phyloP scores from a whole-genome alignment of 2,329 filamentous ascomycete genomes.

The Monilinia polystroma region DNA sequence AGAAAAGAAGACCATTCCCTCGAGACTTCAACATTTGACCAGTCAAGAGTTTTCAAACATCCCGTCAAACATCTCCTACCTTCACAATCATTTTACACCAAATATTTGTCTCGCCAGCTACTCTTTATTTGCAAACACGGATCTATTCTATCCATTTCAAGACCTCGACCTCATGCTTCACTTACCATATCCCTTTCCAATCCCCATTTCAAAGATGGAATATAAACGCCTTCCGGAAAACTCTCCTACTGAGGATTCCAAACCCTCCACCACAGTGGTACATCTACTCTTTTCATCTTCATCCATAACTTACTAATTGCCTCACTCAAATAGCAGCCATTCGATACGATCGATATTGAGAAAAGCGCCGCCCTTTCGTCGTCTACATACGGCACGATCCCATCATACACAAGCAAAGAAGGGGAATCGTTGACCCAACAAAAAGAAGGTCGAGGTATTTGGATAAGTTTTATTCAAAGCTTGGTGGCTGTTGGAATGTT shows the following conservation, averaged over 20 bases:
- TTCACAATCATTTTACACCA: neutral
- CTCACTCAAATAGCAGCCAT: slow-evolving; percentile 5
- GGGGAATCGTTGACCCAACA: neutral
- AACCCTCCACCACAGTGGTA: slow-evolving; percentile 15
- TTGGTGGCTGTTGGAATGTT: slow-evolving; percentile 20
- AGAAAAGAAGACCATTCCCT: slow-evolving; percentile 7
- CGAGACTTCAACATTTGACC: neutral
- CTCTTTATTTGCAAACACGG: neutral
- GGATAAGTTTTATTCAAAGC: slow-evolving; percentile 19
- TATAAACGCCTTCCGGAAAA: slow-evolving; percentile 19
- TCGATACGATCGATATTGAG: slow-evolving; percentile 18
- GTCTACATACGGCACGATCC: slow-evolving; percentile 16
- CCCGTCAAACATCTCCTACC: neutral
- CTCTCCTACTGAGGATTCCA: neutral
- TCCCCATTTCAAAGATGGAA: slow-evolving; percentile 6
- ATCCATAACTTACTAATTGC: neutral
- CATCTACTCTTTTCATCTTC: neutral
- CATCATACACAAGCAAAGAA: slow-evolving; percentile 11
- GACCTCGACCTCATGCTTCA: slow-evolving; percentile 2
- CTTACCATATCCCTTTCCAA: slow-evolving; percentile 11
- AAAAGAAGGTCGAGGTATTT: slow-evolving; percentile 12
- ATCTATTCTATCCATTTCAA: slow-evolving; percentile 4
- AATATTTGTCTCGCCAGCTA: neutral
- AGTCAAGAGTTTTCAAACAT: neutral
- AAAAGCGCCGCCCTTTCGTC: neutral